Conservation (phyloP, 768 basidiomycete genomes). For the Gyrodon lividus region DNA sequence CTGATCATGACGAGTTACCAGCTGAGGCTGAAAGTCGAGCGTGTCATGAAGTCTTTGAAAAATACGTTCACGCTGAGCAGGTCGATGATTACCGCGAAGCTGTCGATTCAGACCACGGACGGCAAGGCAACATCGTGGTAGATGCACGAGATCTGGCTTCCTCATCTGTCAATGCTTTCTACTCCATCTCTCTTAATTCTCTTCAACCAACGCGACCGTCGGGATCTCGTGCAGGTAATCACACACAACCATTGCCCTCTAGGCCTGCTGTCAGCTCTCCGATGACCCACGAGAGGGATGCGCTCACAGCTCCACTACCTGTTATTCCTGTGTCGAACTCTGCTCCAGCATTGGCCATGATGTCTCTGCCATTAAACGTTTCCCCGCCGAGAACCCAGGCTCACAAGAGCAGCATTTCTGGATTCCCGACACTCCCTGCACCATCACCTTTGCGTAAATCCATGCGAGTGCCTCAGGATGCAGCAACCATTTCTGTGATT, state of each 20-base stretch:
- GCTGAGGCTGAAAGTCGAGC: not conserved
- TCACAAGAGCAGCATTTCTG: conserved; percentile 41
- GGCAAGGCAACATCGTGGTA: conserved; percentile 15
- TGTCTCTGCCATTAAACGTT: conserved; percentile 38
- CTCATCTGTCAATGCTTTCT: conserved; percentile 37
- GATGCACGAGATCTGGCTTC: conserved; percentile 14
- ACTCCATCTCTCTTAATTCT: conserved; percentile 41
- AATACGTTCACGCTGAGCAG: not conserved
- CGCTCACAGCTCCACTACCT: conserved; percentile 25
- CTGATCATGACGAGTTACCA: not conserved
- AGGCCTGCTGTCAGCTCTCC: conserved; percentile 2
- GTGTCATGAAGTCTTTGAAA: not conserved
- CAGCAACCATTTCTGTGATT: conserved; percentile 32
- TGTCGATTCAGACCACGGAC: not conserved
- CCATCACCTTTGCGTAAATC: conserved; percentile 73
- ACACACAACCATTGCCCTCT: conserved; percentile 22
- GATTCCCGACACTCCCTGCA: conserved; percentile 65
- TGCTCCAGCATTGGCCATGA: conserved; percentile 12
- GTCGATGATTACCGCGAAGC: not conserved
- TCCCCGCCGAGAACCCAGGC: conserved; percentile 23
- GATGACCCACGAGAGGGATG: conserved; percentile 13
- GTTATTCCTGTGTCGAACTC: conserved; percentile 11
- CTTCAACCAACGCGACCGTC: conserved; percentile 16
- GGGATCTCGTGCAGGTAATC: conserved; percentile 5
- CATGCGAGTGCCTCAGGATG: conserved; percentile 49